These are phyloP conservation scores for Tetrahymena thermophila DNA, from an alignment of 73 alveolate genomes.

Conservation along the genomic window DNA sequence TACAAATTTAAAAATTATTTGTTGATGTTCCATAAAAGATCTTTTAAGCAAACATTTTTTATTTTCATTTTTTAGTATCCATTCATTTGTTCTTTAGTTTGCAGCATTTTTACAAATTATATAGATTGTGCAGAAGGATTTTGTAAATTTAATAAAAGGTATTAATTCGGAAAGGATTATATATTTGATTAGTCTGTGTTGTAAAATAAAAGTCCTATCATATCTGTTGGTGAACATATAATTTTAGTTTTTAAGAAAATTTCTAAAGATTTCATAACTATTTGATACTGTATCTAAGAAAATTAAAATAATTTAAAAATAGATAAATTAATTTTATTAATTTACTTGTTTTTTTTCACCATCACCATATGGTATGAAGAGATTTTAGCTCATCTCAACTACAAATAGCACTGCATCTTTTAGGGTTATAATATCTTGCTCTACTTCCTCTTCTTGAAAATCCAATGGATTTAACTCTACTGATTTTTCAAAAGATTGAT, in stretches of 20 bases:
- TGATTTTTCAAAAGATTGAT: neutral
- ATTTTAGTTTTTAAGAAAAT: constrained; percentile 81
- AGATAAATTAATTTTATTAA: neutral
- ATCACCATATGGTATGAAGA: neutral
- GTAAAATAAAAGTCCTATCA: constrained; percentile 76
- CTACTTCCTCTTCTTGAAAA: neutral
- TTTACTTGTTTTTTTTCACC: neutral
- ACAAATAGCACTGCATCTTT: neutral
- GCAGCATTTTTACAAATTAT: neutral
- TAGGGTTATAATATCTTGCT: neutral
- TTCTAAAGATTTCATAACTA: constrained; percentile 57
- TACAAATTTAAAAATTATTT: neutral
- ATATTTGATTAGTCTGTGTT: constrained; percentile 12
- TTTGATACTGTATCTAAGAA: neutral
- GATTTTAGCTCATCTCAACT: neutral
- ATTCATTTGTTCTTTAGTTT: neutral
- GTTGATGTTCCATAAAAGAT: neutral
- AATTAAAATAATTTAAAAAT: neutral
- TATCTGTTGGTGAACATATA: constrained; percentile 73
- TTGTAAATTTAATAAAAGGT: neutral
- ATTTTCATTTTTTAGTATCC: neutral
- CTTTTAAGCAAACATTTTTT: neutral
- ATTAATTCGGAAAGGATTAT: neutral
- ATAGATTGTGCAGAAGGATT: neutral
- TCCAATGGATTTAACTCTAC: neutral